phyloP scores from a whole-genome alignment of 2,329 filamentous ascomycete genomes.

The Xylariaceae sp. region DNA sequence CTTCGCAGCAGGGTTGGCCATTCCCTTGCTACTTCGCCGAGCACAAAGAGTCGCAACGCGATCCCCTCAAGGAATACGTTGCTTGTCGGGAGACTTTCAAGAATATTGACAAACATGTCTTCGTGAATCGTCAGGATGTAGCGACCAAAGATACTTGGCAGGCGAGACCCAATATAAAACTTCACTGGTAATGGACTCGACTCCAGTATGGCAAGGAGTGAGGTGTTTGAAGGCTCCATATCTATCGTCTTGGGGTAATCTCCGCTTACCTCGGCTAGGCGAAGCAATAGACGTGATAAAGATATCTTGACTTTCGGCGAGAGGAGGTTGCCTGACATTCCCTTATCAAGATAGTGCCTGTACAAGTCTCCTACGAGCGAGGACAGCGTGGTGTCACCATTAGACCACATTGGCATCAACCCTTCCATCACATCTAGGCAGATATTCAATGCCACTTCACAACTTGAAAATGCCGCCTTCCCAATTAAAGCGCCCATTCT shows the following conservation, averaged over 20 bases:
- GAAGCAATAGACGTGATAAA: constrained; percentile 64
- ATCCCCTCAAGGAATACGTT: constrained; percentile 73
- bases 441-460: constrained; percentile 64
- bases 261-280: constrained; percentile 60
- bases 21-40: constrained; percentile 69
- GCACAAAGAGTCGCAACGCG: constrained; percentile 70
- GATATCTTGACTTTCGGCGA: constrained; percentile 64
- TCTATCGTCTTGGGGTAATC: constrained; percentile 58
- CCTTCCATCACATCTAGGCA: constrained; percentile 64
- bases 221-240: constrained; percentile 59
- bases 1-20: constrained; percentile 85
- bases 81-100: constrained; percentile 72
- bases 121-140: constrained; percentile 83
- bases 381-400: constrained; percentile 54
- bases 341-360: constrained; percentile 63
- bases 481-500: constrained; percentile 48
- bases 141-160: constrained; percentile 71
- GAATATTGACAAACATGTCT: constrained; percentile 74
- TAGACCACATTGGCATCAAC: constrained; percentile 59
- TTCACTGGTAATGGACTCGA: constrained; percentile 66
- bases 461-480: constrained; percentile 60
- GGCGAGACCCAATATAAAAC: constrained; percentile 62
- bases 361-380: constrained; percentile 71
- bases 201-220: constrained; percentile 66
- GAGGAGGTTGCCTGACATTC: constrained; percentile 62